Evolutionary conservation across 2,329 filamentous ascomycete genomes (phyloP).

Genomic region (Neonectria sp.): DNA sequence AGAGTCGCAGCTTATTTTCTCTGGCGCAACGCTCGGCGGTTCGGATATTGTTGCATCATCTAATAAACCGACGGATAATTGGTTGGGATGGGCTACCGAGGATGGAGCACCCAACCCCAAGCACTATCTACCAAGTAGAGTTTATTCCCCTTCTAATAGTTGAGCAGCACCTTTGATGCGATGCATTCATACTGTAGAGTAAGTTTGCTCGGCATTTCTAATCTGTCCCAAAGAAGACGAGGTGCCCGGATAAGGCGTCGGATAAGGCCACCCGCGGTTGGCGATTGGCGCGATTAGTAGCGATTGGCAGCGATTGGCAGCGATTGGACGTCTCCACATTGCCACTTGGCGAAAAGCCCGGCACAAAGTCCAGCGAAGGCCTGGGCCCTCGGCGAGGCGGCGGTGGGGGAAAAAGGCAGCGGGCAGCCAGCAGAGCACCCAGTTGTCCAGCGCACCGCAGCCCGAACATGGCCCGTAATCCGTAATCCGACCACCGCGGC

Average conservation of each 20-base stretch:
- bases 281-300: not conserved
- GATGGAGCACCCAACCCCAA: too few species aligned
- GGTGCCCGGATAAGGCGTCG: not conserved
- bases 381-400: conserved; percentile 9
- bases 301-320: too few species aligned
- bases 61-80: not conserved
- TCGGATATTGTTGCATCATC: not conserved
- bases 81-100: too few species aligned
- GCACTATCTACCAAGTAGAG: not conserved
- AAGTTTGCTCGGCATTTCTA: not conserved
- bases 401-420: not conserved
- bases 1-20: not conserved
- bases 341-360: not conserved
- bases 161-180: not conserved
- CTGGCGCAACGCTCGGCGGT: not conserved
- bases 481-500: conserved; percentile 2
- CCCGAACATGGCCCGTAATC: not conserved
- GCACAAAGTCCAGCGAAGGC: not conserved
- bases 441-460: not conserved
- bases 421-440: not conserved
- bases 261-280: not conserved
- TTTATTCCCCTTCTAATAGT: not conserved
- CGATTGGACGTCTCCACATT: conserved; percentile 1
- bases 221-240: not conserved
- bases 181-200: not conserved